phyloP scores from a whole-genome alignment of 2,329 filamentous ascomycete species.

The Erysiphe pulchra region DNA sequence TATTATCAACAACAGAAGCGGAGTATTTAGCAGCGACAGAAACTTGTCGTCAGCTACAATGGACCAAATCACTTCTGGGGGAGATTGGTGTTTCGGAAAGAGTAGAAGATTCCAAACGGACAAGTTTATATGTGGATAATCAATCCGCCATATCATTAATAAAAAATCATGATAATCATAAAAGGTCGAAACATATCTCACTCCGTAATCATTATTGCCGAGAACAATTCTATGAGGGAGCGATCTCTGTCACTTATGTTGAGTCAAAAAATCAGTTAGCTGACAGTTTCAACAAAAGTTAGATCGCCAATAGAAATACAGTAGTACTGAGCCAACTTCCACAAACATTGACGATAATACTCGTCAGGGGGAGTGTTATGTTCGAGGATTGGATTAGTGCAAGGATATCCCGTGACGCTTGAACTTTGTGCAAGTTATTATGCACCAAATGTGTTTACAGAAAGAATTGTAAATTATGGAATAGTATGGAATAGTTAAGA shows the following conservation, averaged over 20 bases:
- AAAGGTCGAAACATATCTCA: background rate
- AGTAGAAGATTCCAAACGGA: too few species aligned
- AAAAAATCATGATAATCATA: too few species aligned
- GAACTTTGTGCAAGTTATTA: too few species aligned
- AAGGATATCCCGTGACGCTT: too few species aligned
- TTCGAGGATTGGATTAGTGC: background rate
- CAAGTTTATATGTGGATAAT: too few species aligned
- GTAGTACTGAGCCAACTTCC: background rate
- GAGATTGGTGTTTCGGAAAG: too few species aligned
- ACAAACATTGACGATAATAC: background rate
- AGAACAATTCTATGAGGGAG: background rate
- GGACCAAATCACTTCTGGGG: background rate
- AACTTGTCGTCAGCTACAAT: background rate
- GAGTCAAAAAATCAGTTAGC: background rate
- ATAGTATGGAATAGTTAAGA: too few species aligned
- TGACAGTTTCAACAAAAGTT: background rate
- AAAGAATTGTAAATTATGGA: too few species aligned
- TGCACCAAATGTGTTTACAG: too few species aligned
- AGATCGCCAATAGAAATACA: background rate
- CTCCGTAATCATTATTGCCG: background rate
- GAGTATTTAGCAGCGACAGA: background rate
- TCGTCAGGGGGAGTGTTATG: background rate
- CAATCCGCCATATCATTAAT: too few species aligned
- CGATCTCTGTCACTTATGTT: background rate
- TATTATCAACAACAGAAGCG: background rate